Percentiles rank a stretch among this genome's conserved stretches.
Evolutionary conservation across 352 stramenopile species (phyloP).

Genomic region (Bremia lactucae): DNA sequence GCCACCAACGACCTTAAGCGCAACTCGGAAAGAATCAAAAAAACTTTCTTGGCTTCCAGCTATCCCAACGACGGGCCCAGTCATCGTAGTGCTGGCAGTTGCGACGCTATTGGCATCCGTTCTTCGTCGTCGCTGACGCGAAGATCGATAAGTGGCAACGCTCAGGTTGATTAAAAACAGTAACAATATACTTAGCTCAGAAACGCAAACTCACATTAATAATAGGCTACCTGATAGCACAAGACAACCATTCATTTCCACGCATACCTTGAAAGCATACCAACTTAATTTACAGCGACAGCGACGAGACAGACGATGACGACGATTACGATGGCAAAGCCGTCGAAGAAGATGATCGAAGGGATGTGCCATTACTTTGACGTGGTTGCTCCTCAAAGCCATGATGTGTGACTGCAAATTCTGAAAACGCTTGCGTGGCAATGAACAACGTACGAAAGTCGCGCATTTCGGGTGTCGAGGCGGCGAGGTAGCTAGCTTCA

Average conservation of each 20-base stretch:
- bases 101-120: constrained; percentile 19
- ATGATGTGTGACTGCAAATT: constrained; percentile 76
- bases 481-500: constrained; percentile 75
- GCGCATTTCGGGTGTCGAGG: constrained; percentile 57
- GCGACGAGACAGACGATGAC: constrained; percentile 14
- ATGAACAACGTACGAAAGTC: constrained; percentile 82
- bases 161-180: not conserved
- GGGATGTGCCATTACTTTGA: constrained; percentile 5
- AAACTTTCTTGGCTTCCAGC: not conserved
- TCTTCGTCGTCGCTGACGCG: constrained; percentile 9
- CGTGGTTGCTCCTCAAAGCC: constrained; percentile 62
- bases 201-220: constrained; percentile 8
- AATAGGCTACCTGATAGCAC: constrained; percentile 11
- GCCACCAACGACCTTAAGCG: not conserved
- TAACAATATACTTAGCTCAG: constrained; percentile 6
- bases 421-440: constrained; percentile 74
- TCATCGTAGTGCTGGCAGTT: constrained; percentile 17
- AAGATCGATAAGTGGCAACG: too few species aligned
- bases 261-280: constrained; percentile 6
- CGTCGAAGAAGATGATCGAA: constrained; percentile 10
- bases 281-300: constrained; percentile 11
- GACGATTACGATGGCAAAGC: constrained; percentile 9
- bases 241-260: constrained; percentile 11
- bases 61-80: constrained; percentile 8
- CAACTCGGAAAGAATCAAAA: constrained; percentile 2